Evolutionary conservation across 2,329 filamentous ascomycete species (phyloP), one percentile per base, ranked within the genome.

Genomic region (Nakataea oryzae): DNA sequence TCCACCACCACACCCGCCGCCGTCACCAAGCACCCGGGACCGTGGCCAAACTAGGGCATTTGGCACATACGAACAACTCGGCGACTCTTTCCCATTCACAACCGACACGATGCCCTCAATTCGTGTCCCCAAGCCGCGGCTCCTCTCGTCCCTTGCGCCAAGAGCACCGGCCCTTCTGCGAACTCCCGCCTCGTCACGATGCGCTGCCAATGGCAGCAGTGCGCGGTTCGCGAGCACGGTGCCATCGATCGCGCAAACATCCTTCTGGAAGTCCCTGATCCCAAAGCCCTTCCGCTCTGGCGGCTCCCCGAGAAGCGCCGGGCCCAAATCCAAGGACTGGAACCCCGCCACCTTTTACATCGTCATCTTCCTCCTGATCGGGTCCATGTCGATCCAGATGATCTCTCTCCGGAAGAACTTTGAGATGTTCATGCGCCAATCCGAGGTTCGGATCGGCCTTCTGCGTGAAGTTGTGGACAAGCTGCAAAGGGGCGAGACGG

Each of bases 351-450:
- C 87, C 0, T 93, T 91, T 70, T 95, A 87, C 73, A 90, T 93
- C 67, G 79, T 87, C 68, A 90, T 93, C 65, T 92, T 92, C 70
- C 79, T 92, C 54, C 81, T 97, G 65, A 93, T 97, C 66, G 96
- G 96, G 4, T 96, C 91, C 65, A 96, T 97, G 81, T 90, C 93
- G 17, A 97, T 99, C 68, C 90, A 97, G 69, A 90, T 95, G 81
- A 88, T 99, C 70, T 81, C 86, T 47, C 73, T 97, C 69, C 88
- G 87, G 69, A 90, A 89, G 68, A 87, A 93, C 60, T 89, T 87
- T 70, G 80, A 82, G 34, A 85, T 86, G 12, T 93, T 89, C 68
- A 85, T 81, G 70, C 85, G 93, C 60, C 86, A 86, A 67, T 87
- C 92, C 6, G 90, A 96, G 67, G 86, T 90, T 8, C 88, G 90